Base-by-base conservation (phyloP, 1,284 basidiomycete species). In the Austroboletus novae-zelandiae region DNA sequence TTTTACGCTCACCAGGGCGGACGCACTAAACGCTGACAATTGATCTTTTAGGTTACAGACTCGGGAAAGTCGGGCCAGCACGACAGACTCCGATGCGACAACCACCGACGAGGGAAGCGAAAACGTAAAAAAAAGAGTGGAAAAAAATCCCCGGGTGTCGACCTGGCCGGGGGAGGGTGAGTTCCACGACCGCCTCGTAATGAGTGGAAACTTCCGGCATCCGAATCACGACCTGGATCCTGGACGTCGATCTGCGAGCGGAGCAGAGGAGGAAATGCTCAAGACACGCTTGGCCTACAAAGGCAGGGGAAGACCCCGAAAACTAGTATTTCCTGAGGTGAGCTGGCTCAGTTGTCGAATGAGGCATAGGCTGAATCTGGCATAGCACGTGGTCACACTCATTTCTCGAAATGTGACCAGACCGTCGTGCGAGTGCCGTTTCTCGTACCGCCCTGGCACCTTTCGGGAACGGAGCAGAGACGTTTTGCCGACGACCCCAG, bases 101-200 rank as follows among this genome's bases (percentile, higher is more conserved):
- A 50, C 57, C 41, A 57, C 51, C 48, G 43, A 45, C 43, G 31
- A 41, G 44, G 45, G 32, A 34, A 34, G 15, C 32, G 13, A 34
- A 34, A 34, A 13, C 10, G 5, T 13, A 34, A 13, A 34, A 34
- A n/a, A 11, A 13, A 34, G 41, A 48, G 45, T 53, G 41, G 41
- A 52, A 45, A 53, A 34, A 53, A 40, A 23, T 60, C 59, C 52
- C 66, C 62, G 65, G 65, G 62, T 42, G 45, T 51, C 34, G 36
- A 25, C 40, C 31, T 34, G 18, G 25, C 37, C 4, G 39, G 47
- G 17, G 29, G 43, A 31, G 39, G 27, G 46, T 37, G 48, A 25
- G 48, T 60, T 31, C 48, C 45, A 52, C 48, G 45, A 48, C 15
- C 35, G 15, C 17, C 15, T 43, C 20, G 44, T 48, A 30, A 44